A percentile compares a stretch with the other conserved stretches of the same genome.
Conservation (phyloP, 2,329 filamentous ascomycete species). For the Aureobasidium sp. region DNA sequence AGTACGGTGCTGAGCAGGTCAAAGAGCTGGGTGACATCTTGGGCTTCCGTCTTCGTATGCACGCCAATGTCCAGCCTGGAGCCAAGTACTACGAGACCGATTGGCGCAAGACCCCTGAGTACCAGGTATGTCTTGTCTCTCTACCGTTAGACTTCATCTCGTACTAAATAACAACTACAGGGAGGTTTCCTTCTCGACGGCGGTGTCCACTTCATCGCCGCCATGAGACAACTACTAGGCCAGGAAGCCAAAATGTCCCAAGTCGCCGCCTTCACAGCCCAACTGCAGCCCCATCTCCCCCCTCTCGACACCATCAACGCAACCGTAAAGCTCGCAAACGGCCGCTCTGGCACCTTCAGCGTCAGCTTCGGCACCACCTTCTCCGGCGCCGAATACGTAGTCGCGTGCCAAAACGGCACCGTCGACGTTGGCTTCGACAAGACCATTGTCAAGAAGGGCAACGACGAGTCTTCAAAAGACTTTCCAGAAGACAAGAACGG, state of each 20-base stretch:
- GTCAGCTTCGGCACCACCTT: slow-evolving; percentile 54
- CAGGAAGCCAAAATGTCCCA: slow-evolving; percentile 39
- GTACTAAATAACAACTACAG: neutral
- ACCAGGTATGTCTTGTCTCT: slow-evolving; percentile 41
- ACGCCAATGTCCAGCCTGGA: slow-evolving; percentile 40
- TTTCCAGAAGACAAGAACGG: slow-evolving; percentile 46
- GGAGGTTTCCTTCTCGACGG: slow-evolving; percentile 72
- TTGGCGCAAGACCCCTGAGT: slow-evolving; percentile 62
- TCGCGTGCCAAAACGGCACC: slow-evolving; percentile 53
- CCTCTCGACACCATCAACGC: slow-evolving; percentile 63
- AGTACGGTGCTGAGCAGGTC: slow-evolving; percentile 45
- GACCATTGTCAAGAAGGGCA: slow-evolving; percentile 30
- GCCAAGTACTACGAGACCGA: slow-evolving; percentile 51
- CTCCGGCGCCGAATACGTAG: slow-evolving; percentile 47
- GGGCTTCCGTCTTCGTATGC: slow-evolving; percentile 46
- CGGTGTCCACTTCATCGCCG: slow-evolving; percentile 66
- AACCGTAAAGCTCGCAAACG: slow-evolving; percentile 47
- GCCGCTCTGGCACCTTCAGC: slow-evolving; percentile 51
- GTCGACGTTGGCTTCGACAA: slow-evolving; percentile 45
- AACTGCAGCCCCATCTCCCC: slow-evolving; percentile 51
- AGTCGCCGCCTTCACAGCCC: slow-evolving; percentile 50
- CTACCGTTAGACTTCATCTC: too few species aligned
- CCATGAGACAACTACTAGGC: slow-evolving; percentile 52
- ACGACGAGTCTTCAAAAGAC: slow-evolving; percentile 29
- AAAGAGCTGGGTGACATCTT: slow-evolving; percentile 48